Conservation (phyloP, 352 stramenopile species). For the Globisporangium polare region DNA sequence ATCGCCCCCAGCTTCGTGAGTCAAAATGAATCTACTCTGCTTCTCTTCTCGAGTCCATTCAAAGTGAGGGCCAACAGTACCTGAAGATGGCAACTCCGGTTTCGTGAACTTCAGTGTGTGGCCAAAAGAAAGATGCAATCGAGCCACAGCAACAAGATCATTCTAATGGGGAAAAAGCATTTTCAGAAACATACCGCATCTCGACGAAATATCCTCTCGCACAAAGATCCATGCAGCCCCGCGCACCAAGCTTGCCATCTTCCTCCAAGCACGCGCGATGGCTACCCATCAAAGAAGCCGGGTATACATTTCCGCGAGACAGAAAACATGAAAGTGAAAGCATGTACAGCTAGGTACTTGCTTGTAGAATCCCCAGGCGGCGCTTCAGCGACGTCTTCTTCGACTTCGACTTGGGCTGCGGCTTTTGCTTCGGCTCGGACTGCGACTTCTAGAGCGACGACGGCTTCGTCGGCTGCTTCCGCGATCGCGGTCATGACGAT, state of each 20-base stretch:
- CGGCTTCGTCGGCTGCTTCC: slow-evolving; percentile 28
- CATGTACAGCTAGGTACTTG: slow-evolving; percentile 7
- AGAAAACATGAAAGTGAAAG: slow-evolving; percentile 5
- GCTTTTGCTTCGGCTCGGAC: slow-evolving; percentile 22
- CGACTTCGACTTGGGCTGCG: slow-evolving; percentile 43
- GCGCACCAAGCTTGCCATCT: neutral
- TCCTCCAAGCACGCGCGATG: neutral
- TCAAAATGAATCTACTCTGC: neutral
- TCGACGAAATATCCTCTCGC: neutral
- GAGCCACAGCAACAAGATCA: neutral
- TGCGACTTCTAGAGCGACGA: slow-evolving; percentile 23
- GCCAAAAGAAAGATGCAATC: neutral
- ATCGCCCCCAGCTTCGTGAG: neutral
- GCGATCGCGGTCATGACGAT: slow-evolving; percentile 25
- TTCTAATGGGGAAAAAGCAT: neutral
- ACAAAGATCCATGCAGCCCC: neutral
- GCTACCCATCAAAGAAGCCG: slow-evolving; percentile 7
- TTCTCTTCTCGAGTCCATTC: too few species aligned
- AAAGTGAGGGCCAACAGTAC: neutral
- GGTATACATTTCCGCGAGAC: slow-evolving; percentile 10
- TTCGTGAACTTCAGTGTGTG: neutral
- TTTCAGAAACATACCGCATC: slow-evolving; percentile 9
- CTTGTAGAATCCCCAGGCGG: neutral
- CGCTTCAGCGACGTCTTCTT: slow-evolving; percentile 25
- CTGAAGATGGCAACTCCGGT: neutral